Evolutionary conservation across 768 basidiomycete genomes (phyloP), one percentile per base, ranked within the genome.

Genomic region (Tricholoma bakamatsutake): DNA sequence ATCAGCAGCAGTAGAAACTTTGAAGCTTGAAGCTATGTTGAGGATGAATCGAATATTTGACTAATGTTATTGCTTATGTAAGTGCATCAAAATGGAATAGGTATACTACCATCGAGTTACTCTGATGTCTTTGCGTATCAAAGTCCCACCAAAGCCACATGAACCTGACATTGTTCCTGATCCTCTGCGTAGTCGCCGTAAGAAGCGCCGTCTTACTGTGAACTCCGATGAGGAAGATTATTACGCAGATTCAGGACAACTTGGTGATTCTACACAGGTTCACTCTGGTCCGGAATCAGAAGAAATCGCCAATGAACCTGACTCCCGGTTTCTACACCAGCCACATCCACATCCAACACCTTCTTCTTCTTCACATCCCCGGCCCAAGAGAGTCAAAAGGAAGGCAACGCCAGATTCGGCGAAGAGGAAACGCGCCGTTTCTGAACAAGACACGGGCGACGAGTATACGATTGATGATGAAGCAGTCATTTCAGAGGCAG

Each of bases 221-320:
- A 59, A 62, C 24, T 68, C 61, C 15, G 73, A 70, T 18, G 69
- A 69, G 3, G 66, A 67, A 10, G 62, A 67, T 18, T 63, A 63
- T 43, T 60, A 62, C 31, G 49, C 43, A 13, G 52, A 53, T 50
- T 47, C 40, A n/a, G 18, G 6, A 8, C 48, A 52, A 5, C 55
- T 51, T 21, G n/a, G 39, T 34, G 35, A 52, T 15, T 57, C 61
- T 43, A 57, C 60, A 10, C 28, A 9, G 0, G 51, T 27, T 17
- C 34, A 52, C 43, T 61, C 60, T 15, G 59, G 55, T 21, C 52
- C 45, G 30, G 62, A 61, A 21, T 34, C 28, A 15, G 56, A 52
- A 4, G 34, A 18, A 21, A 17, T 24, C 21, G 35, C 50, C 10
- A n/a, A 56, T 13, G 45, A 59, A 21, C 33, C 31, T 15, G 58